Evolutionary conservation across 1,284 basidiomycete species (phyloP), one percentile per base, ranked within the genome.

Genomic region (Takashimella koratensis): DNA sequence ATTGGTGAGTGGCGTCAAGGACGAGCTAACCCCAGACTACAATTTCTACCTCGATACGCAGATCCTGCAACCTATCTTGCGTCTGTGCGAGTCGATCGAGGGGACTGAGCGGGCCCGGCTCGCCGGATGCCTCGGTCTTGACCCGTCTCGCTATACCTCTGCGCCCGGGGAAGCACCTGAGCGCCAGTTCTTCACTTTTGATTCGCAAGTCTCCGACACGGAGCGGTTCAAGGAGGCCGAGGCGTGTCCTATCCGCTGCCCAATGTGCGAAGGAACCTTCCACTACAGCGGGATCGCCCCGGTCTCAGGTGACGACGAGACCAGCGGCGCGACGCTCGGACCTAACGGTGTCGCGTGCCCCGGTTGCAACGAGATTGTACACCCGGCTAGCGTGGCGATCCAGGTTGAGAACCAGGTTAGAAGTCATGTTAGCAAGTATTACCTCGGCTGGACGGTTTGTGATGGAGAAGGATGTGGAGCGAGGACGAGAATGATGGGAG

Each of bases 51-150:
- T 99, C 21, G 84, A 89, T 10, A 83, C 90, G 20, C 96, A 98
- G 75, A 84, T 99, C 41, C 79, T 99, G 11, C 95, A 95, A 3
- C 94, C 96, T 0, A 86, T 98, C 48, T 90, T 98, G 68, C 86
- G 96, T 67, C 77, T 98, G 54, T 98, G 95, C 70, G 96, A 97
- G 53, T 87, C 88, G 5, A 98, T 99, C 53, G 91, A 97, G 67
- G 95, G 95, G 6, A 98, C 94, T 0, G 95, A 98, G 66, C 83
- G 90, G 27, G 80, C 90, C 8, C 82, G 95, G 25, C 77, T 98
- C 13, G 96, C 96, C 1, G 91, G 97, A 77, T 98, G 93, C 70
- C 83, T 99, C 5, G 95, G 93, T 87, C 81, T 99, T 52, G 94
- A 98, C 71, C 88, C 91, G 3, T 77, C 81, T 25, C 84, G 87